Conservation (phyloP, 148 eudicot genomes). For the Vaccinium myrtillus region DNA sequence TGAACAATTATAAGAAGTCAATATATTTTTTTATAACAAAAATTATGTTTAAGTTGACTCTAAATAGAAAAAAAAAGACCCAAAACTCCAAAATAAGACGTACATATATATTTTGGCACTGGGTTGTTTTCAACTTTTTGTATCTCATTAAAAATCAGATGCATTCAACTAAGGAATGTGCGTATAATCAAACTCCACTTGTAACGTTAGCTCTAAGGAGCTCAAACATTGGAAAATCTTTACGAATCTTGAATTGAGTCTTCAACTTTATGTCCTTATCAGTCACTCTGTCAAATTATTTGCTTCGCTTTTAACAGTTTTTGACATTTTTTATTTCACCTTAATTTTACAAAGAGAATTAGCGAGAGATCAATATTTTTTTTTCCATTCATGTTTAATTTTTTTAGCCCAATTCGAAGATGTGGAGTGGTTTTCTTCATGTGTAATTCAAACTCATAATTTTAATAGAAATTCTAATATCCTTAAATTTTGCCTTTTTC, state of each 20-base stretch:
- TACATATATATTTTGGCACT: too few relatives aligned
- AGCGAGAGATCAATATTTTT: background rate
- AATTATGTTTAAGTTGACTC: background rate
- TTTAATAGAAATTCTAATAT: too few relatives aligned
- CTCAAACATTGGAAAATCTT: background rate
- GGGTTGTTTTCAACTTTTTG: too few relatives aligned
- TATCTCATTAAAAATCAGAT: too few relatives aligned
- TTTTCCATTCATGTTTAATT: background rate
- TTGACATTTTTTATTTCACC: background rate
- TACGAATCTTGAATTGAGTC: too few relatives aligned
- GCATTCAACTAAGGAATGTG: too few relatives aligned
- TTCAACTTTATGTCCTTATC: background rate
- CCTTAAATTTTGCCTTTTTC: background rate
- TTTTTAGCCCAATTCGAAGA: background rate
- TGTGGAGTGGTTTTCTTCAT: too few relatives aligned
- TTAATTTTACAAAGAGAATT: too few relatives aligned
- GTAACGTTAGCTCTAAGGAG: background rate
- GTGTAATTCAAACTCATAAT: too few relatives aligned
- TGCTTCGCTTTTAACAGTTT: background rate
- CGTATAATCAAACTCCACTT: too few relatives aligned
- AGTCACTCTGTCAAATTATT: background rate
- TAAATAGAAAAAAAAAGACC: too few relatives aligned
- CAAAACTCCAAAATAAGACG: background rate
- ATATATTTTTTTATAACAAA: background rate
- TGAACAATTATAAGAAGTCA: too few relatives aligned